phyloP scores from a whole-genome alignment of 805 yeast species.

The Sungouiozyma ichnusensis region DNA sequence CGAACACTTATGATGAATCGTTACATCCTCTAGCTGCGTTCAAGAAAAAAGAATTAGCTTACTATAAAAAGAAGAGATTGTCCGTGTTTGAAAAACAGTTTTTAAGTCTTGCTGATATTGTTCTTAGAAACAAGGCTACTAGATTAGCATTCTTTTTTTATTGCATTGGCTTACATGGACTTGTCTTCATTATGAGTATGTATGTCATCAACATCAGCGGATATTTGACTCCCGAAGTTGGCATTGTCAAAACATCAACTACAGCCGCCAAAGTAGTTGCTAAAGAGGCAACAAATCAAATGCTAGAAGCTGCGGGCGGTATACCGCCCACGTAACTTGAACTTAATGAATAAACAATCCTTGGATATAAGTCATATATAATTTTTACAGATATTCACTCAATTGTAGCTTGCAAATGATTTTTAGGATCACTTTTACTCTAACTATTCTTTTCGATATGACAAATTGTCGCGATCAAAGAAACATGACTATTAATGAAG shows the following conservation, averaged over 20 bases:
- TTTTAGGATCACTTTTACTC: too few species aligned
- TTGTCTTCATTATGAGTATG: slow-evolving; percentile 56
- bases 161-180: slow-evolving; percentile 62
- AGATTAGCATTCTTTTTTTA: slow-evolving; percentile 65
- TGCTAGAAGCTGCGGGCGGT: slow-evolving; percentile 1
- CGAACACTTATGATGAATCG: slow-evolving; percentile 59
- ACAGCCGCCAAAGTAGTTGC: slow-evolving; percentile 3
- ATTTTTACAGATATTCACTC: too few species aligned
- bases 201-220: slow-evolving; percentile 41
- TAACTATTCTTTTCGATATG: too few species aligned
- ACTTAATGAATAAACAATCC: neutral
- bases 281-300: slow-evolving; percentile 2
- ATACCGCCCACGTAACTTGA: neutral
- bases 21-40: slow-evolving; percentile 79
- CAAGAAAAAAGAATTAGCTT: slow-evolving; percentile 63
- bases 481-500: too few species aligned
- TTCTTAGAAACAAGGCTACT: slow-evolving; percentile 64
- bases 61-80: slow-evolving; percentile 54
- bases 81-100: slow-evolving; percentile 74
- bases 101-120: slow-evolving; percentile 57
- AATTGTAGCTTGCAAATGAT: too few species aligned
- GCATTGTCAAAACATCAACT: slow-evolving; percentile 16
- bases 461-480: too few species aligned
- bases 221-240: slow-evolving; percentile 36
- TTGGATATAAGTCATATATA: neutral